These are phyloP conservation scores for Aspergillus jensenii DNA, from an alignment of 2,329 filamentous ascomycete genomes.

Conservation along the genomic window DNA sequence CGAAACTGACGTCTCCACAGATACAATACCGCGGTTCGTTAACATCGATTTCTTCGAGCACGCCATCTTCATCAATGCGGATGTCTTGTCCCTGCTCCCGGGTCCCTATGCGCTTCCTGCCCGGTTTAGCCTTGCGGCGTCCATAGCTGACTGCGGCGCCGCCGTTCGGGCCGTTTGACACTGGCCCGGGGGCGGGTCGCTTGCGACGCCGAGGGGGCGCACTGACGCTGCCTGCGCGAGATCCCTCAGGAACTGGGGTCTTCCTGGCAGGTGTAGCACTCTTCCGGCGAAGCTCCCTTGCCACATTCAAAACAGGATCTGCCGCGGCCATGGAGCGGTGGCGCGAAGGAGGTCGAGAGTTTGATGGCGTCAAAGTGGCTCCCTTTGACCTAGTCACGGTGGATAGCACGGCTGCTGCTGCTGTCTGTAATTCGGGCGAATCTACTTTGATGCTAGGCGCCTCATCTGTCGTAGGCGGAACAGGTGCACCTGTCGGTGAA, in stretches of 20 bases:
- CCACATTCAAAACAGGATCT: constrained; percentile 24
- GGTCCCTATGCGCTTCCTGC: constrained; percentile 38
- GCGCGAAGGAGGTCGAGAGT: constrained; percentile 34
- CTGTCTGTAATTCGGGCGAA: constrained; percentile 21
- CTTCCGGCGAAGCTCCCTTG: constrained; percentile 41
- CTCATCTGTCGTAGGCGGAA: constrained; percentile 36
- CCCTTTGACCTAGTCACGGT: constrained; percentile 2
- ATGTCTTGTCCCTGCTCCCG: constrained; percentile 44
- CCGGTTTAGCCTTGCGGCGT: constrained; percentile 56
- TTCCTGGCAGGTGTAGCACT: constrained; percentile 42
- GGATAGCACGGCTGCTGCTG: constrained; percentile 12
- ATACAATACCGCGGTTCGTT: constrained; percentile 65
- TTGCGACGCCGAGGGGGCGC: constrained; percentile 51
- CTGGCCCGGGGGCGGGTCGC: constrained; percentile 59
- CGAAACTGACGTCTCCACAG: constrained; percentile 64
- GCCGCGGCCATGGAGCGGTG: constrained; percentile 28
- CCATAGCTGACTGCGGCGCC: constrained; percentile 63
- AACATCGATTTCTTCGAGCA: constrained; percentile 56
- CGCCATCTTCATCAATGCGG: constrained; percentile 49
- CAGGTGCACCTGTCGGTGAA: constrained; percentile 24
- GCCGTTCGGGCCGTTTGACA: constrained; percentile 58
- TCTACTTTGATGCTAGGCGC: constrained; percentile 21
- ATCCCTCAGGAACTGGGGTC: constrained; percentile 42
- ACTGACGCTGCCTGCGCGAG: constrained; percentile 35
- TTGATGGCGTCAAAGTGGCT: constrained; percentile 27